These are phyloP conservation scores for Pneumocystis carinii DNA, from an alignment of 1,139 yeast genomes.

Conservation along the genomic window DNA sequence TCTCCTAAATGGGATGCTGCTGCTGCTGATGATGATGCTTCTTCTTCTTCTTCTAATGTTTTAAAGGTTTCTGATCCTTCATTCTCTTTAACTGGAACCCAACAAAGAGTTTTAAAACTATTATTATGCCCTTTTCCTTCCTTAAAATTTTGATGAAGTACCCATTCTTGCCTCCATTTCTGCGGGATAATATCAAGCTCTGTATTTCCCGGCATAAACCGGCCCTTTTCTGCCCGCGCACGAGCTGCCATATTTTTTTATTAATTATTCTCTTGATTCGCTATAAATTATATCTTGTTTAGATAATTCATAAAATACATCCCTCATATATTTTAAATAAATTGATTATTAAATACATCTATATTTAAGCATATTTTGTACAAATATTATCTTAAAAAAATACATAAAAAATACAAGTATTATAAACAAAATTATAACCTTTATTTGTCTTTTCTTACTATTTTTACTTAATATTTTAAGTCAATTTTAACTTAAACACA, in stretches of 20 bases:
- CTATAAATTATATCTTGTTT: too few species aligned
- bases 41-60: not conserved
- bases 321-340: not conserved
- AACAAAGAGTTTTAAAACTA: not conserved
- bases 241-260: not conserved
- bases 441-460: too few species aligned
- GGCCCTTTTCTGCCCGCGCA: not conserved
- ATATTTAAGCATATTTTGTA: too few species aligned
- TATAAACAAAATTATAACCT: too few species aligned
- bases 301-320: not conserved
- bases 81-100: not conserved
- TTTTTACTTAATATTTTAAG: too few species aligned
- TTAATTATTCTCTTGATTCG: not conserved
- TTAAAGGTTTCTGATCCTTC: not conserved
- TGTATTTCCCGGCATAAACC: not conserved
- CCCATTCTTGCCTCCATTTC: not conserved
- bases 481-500: too few species aligned
- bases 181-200: not conserved
- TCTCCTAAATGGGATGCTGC: not conserved
- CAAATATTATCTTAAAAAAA: too few species aligned
- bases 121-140: not conserved
- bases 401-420: too few species aligned
- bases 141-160: not conserved
- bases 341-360: too few species aligned
- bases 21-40: not conserved